Evolutionary conservation across 2,329 filamentous ascomycete genomes (phyloP).

Genomic region (Ophiostoma triangulosporum): DNA sequence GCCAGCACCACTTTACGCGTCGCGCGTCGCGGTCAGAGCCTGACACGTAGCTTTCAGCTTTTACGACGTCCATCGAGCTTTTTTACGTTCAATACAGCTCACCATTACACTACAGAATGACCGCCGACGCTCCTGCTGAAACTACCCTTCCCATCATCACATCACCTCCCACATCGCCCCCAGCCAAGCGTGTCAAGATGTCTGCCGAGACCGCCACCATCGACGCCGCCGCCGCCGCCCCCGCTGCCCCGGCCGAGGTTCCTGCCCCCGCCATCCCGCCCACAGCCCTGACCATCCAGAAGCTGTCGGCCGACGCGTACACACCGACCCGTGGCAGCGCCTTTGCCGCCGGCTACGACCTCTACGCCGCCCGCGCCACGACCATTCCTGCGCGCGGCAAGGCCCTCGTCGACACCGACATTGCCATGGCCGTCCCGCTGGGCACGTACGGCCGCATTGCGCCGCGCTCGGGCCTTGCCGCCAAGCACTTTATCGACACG

Average conservation of each 20-base stretch:
- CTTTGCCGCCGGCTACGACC: conserved; percentile 85
- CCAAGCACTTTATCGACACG: conserved; percentile 92
- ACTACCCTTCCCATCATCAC: conserved; percentile 2
- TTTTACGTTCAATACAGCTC: not conserved
- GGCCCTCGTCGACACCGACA: conserved; percentile 77
- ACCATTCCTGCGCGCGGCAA: conserved; percentile 72
- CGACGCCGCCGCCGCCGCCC: conserved; percentile 27
- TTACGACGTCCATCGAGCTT: not conserved
- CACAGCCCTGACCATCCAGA: conserved; percentile 63
- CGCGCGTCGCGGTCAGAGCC: conserved; percentile 4
- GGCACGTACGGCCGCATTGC: conserved; percentile 88
- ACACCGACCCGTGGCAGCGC: conserved; percentile 80
- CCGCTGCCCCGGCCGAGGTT: conserved; percentile 11
- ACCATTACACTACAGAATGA: conserved; percentile 3
- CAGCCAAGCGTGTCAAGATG: conserved; percentile 66
- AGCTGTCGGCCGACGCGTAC: conserved; percentile 65
- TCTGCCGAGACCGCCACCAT: conserved; percentile 13
- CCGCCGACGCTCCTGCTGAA: conserved; percentile 7
- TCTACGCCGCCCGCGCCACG: conserved; percentile 67
- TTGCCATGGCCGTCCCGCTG: conserved; percentile 78
- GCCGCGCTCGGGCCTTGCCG: conserved; percentile 77
- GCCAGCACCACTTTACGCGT: conserved; percentile 11
- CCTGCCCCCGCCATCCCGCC: conserved; percentile 6
- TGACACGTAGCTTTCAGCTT: not conserved
- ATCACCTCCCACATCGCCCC: conserved; percentile 56